Evolutionary conservation across 495 filamentous ascomycete genomes (phyloP).

Genomic region (Pyronema domesticum): DNA sequence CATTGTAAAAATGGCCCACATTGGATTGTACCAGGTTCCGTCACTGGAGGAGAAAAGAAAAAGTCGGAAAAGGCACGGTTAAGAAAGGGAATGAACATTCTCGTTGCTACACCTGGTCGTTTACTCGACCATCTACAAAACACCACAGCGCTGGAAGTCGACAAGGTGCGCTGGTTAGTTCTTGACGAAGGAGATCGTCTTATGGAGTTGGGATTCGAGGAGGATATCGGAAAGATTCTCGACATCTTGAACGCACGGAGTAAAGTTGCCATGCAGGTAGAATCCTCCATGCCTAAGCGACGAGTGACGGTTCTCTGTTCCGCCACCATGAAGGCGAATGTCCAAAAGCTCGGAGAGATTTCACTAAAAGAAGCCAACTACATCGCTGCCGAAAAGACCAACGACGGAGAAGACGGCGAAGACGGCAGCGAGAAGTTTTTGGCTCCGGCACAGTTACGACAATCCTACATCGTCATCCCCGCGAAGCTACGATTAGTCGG

Average conservation of each 20-base stretch:
- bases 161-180: slow-evolving; percentile 79
- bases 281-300: slow-evolving; percentile 45
- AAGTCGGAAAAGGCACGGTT: slow-evolving; percentile 88
- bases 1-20: slow-evolving; percentile 47
- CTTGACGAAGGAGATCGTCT: slow-evolving; percentile 89
- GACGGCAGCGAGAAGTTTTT: slow-evolving; percentile 43
- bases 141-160: slow-evolving; percentile 72
- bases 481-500: slow-evolving; percentile 80
- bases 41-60: slow-evolving; percentile 93
- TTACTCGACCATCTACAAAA: slow-evolving; percentile 81
- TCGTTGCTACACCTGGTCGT: slow-evolving; percentile 85
- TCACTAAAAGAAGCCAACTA: slow-evolving; percentile 85
- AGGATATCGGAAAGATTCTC: slow-evolving; percentile 47
- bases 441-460: slow-evolving; percentile 85
- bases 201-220: slow-evolving; percentile 94
- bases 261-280: slow-evolving; percentile 26
- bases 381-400: slow-evolving; percentile 46
- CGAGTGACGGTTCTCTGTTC: slow-evolving; percentile 86
- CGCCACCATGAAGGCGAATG: slow-evolving; percentile 91
- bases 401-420: slow-evolving; percentile 30
- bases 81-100: slow-evolving; percentile 81
- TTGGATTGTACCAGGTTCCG: slow-evolving; percentile 81
- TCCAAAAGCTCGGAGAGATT: slow-evolving; percentile 78
- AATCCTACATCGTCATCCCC: slow-evolving; percentile 69
- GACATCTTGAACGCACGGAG: slow-evolving; percentile 65